These are phyloP conservation scores for Poronia punctata DNA, from an alignment of 495 filamentous ascomycete species.

Conservation along the genomic window DNA sequence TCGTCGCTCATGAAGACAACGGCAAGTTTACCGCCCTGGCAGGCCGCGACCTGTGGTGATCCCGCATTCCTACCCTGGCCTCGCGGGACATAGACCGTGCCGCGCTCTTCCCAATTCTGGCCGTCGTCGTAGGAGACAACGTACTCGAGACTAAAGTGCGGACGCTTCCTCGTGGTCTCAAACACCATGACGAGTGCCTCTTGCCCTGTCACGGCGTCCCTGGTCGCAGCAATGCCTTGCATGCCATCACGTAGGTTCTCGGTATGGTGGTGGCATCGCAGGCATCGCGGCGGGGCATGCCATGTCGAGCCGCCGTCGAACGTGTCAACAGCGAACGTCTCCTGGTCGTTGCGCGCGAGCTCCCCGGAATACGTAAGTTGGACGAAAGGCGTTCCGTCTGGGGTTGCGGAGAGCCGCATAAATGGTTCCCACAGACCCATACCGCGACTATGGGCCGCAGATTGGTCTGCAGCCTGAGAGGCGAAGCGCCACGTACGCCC, in stretches of 20 bases:
- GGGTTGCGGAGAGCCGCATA: constrained; percentile 37
- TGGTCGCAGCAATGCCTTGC: constrained; percentile 44
- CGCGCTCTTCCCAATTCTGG: constrained; percentile 43
- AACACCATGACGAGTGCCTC: constrained; percentile 50
- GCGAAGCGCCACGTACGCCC: constrained; percentile 49
- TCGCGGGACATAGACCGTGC: constrained; percentile 43
- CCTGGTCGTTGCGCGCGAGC: constrained; percentile 40
- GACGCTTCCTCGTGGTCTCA: constrained; percentile 45
- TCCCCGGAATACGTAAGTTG: constrained; percentile 51
- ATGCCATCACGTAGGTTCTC: constrained; percentile 49
- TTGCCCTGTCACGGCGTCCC: constrained; percentile 15
- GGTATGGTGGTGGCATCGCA: constrained; percentile 21
- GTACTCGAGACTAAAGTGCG: constrained; percentile 47
- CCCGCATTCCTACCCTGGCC: constrained; percentile 40
- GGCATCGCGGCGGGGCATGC: constrained; percentile 25
- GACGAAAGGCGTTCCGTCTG: constrained; percentile 26
- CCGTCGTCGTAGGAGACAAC: constrained; percentile 54
- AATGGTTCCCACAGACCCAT: constrained; percentile 59
- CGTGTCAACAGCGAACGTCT: constrained; percentile 51
- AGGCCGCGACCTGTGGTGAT: constrained; percentile 52
- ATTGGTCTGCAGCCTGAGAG: constrained; percentile 39
- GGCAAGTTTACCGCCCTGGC: constrained; percentile 43
- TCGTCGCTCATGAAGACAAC: constrained; percentile 59
- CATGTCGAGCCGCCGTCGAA: constrained; percentile 48
- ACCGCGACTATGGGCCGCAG: constrained; percentile 31